Evolutionary conservation across 306 rosid species (phyloP), one percentile per base, ranked within the genome.

Genomic region (Vigna nakashimae): DNA sequence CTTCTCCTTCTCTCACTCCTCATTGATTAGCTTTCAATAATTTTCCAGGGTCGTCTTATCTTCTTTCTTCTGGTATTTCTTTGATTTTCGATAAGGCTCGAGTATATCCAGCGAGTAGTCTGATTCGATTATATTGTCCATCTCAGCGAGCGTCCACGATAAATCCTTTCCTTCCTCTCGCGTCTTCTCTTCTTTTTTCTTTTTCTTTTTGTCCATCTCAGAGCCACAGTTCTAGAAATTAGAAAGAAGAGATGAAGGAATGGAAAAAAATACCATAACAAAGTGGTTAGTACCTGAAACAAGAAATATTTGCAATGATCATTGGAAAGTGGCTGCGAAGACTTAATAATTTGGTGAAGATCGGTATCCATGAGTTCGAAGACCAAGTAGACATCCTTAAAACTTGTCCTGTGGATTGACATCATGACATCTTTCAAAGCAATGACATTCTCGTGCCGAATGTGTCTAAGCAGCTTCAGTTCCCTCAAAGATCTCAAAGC

Each of bases 351-450:
- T 30, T 89, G 92, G 72, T 89, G 88, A 62, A 94, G 95, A 88
- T 94, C 97, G 1, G 95, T 90, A 52, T 92, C 97, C 98, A 94
- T 94, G 46, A 94, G 97, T 81, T 94, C 98, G 60, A 89, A 94
- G 79, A 94, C 97, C 82, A 94, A 87, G 77, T 94, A 92, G 13
- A 92, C 91, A 79, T 94, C 97, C 85, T 78, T 89, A 82, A 92
- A 92, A 69, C 84, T 88, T 53, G 83, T 73, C 75, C 87, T 82
- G 11, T 89, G 90, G 42, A 70, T 71, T 12, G 97, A 91, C 91
- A 90, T 80, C 97, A 92, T 90, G 40, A 94, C 90, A 86, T 94
- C 97, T 86, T 90, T 92, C 79, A 92, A 78, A 79, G 89, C 90
- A 65, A 92, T 92, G 82, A 92, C 93, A 81, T 94, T 92, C 69